Base-by-base conservation (phyloP, 148 eudicot genomes). In the Bassia scoparia region DNA sequence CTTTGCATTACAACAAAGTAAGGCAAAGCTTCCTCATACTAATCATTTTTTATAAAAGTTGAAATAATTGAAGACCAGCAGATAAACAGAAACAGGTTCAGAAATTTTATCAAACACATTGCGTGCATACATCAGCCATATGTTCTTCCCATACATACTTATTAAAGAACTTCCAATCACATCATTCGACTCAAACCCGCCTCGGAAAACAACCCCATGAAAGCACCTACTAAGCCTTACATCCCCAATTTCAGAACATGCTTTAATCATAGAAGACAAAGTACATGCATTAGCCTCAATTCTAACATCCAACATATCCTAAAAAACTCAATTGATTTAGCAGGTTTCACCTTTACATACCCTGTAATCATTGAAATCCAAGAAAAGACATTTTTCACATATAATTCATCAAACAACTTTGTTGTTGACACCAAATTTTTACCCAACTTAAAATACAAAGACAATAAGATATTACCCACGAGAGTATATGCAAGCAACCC, bases 341-440 rank as follows among this genome's bases (percentile, higher is more conserved):
- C 13, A 4, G 93, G 86, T 54, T 76, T 81, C 0, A 77, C 82
- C 44, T 88, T 84, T 61, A 86, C 79, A 80, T 76, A 90, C 26
- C 87, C 92, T 18, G 93, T 85, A 13, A 90, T 78, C 88, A 93
- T 87, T 20, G 93, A 92, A 48, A 89, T 86, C 96, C 98, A 93
- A 7, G 98, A 86, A 46, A 93, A 81, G 41, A 84, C 96, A 79
- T 93, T 93, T 72, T 82, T 93, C 20, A 65, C 56, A 68, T 20
- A 54, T 78, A 93, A 76, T 23, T 81, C 87, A 66, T 76, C 82
- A 76, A 90, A 92, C 62, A 87, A 72, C 55, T 76, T 83, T 26
- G 80, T 66, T 0, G 93, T 84, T 3, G 84, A 73, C 0, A 59
- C 70, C 34, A 88, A 79, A 53, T 83, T 37, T 0, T 76, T 31